Evolutionary conservation across 2,329 filamentous ascomycete species (phyloP), one percentile per base, ranked within the genome.

Genomic region (Macrophomina phaseolina): DNA sequence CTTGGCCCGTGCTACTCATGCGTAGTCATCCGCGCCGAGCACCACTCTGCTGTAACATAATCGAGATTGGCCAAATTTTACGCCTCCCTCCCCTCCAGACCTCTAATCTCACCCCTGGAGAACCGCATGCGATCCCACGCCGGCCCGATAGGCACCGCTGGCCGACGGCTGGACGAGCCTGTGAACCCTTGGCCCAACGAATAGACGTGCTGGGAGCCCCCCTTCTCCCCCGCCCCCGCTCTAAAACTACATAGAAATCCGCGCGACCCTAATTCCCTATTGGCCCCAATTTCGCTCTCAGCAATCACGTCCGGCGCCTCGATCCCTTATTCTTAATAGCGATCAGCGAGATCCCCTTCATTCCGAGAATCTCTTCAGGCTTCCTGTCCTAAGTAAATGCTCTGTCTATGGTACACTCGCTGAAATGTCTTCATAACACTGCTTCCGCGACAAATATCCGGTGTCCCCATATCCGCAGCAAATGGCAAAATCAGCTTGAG

Each of bases 41-140:
- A 32, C 55, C 55, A 36, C 55, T 34, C n/a, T 23, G 23, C 58
- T 38, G 58, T 49, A 49, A 49, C 58, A 34, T 18, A 62, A 34
- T 62, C 58, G 58, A 62, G 58, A 62, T 62, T 62, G 58, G 58
- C 38, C 58, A 62, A 46, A 64, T 53, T 62, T 62, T 38, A 62
- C 16, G 11, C 38, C 28, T 9, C 23, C 23, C 18, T 16, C 38
- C 23, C 55, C 40, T 38, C 40, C 40, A n/a, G 18, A 28, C 55
- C 55, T 46, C 58, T 36, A 14, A 62, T 49, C n/a, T 49, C 14
- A 12, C 38, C 16, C 16, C n/a, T 38, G 28, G n/a, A 34, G 32
- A 36, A 49, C 23, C 40, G 30, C 38, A n/a, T 42, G n/a, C 8
- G n/a, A n/a, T 6, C 6, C 40, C 56, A 40, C 16, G 40, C 56